phyloP scores from a whole-genome alignment of 345 rosid species.

The Citrus mangshanensis region DNA sequence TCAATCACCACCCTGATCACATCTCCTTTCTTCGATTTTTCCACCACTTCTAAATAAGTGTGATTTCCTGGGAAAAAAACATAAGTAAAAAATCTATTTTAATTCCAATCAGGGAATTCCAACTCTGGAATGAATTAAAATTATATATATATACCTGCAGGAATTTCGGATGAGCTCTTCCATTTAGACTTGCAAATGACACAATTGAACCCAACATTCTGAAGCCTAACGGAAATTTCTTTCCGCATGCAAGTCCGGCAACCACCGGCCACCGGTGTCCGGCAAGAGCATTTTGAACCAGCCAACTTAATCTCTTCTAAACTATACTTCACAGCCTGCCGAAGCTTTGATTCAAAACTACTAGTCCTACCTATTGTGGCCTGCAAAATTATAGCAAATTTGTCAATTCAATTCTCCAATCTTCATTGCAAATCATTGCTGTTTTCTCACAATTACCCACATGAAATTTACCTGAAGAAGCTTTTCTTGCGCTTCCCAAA shows the following conservation, averaged over 20 bases:
- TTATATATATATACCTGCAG: slow-evolving; percentile 43
- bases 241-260: slow-evolving; percentile 64
- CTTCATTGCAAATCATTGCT: not conserved
- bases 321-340: slow-evolving; percentile 60
- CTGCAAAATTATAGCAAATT: slow-evolving; percentile 28
- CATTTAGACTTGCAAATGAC: slow-evolving; percentile 75
- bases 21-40: slow-evolving; percentile 43
- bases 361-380: slow-evolving; percentile 61
- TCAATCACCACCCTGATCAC: slow-evolving; percentile 56
- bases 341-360: slow-evolving; percentile 58
- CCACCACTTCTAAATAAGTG: slow-evolving; percentile 60
- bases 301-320: slow-evolving; percentile 33
- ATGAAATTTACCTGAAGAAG: slow-evolving; percentile 59
- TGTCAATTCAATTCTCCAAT: not conserved
- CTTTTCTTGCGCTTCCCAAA: slow-evolving; percentile 72
- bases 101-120: no score
- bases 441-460: not conserved
- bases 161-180: slow-evolving; percentile 64
- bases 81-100: not conserved
- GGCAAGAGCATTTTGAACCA: slow-evolving; percentile 48
- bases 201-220: slow-evolving; percentile 51
- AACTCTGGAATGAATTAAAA: not conserved
- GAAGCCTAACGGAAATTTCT: slow-evolving; percentile 52
- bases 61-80: slow-evolving; percentile 51
- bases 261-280: slow-evolving; percentile 33